Evolutionary conservation across 306 rosid species (phyloP).

Genomic region (Cucurbita maxima): DNA sequence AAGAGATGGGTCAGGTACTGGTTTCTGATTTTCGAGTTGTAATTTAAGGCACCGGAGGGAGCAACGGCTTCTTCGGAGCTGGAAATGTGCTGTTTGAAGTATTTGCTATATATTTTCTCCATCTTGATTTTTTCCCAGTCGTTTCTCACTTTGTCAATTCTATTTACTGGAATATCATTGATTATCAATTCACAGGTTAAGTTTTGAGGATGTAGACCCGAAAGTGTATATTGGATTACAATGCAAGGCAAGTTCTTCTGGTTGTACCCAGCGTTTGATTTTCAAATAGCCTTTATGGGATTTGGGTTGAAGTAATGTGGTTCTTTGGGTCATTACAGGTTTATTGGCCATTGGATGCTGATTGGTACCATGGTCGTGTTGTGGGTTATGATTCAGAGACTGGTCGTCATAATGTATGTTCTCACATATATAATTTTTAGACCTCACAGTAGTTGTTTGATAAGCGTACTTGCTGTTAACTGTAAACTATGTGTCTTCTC

Average conservation of each 20-base stretch:
- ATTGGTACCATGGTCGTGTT: slow-evolving; percentile 51
- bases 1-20: slow-evolving; percentile 75
- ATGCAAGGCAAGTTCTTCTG: slow-evolving; percentile 70
- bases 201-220: slow-evolving; percentile 48
- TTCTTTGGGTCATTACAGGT: slow-evolving; percentile 39
- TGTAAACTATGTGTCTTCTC: background rate
- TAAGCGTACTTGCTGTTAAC: background rate
- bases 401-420: slow-evolving; percentile 56
- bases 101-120: background rate
- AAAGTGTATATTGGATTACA: slow-evolving; percentile 60
- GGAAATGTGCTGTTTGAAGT: background rate
- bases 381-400: slow-evolving; percentile 41
- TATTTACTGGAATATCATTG: slow-evolving; percentile 2
- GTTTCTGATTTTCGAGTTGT: background rate
- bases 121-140: background rate
- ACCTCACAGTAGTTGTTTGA: background rate
- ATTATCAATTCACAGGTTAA: slow-evolving; percentile 47
- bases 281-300: background rate
- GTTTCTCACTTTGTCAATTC: background rate
- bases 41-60: background rate
- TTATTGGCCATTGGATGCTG: slow-evolving; percentile 89
- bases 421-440: slow-evolving; percentile 5
- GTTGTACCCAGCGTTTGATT: background rate
- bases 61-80: background rate
- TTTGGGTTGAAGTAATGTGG: background rate